Evolutionary conservation across 116 monocot species (phyloP), one percentile per base, ranked within the genome.

Genomic region (Iris pallida): DNA sequence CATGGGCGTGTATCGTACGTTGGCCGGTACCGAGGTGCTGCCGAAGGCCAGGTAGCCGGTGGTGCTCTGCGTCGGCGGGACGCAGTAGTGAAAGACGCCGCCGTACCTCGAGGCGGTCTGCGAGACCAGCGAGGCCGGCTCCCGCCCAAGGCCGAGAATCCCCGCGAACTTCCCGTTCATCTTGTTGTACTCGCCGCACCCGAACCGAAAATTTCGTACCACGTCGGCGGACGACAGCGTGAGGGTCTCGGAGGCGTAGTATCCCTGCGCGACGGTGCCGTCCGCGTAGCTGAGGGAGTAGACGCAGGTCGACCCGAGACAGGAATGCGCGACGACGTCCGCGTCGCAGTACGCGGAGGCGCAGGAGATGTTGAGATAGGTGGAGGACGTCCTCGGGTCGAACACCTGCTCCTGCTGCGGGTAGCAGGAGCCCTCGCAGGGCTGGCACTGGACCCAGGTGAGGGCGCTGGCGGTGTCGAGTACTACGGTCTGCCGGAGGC

Each of bases 391-490:
- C 4, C 68, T 16, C 13, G 94, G 90, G 51, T 85, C 81, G 77
- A 90, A 94, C 20, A 90, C 45, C 0, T 81, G 77, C 4, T 85
- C 94, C 41, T 78, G 64, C 30, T 94, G 94, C 20, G 12, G 1
- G 68, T 90, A 88, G 75, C 94, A 90, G 17, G 9, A 61, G 1
- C 55, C 55, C 17, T 12, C 12, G 57, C 94, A 94, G 3, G 94
- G 94, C 41, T 78, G n/a, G 78, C 93, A 93, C 40, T 93, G 93
- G 60, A 89, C 68, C 93, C 93, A 93, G 0, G 85, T 85, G 52
- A 90, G 30, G 61, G 84, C 83, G 65, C 94, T 94, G 49, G 90
- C 94, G 41, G 94, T 94, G 83, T 94, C 94, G 63, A 94, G 83
- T 15, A 81, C 57, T 8, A 94, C 53, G 5, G 88, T 64, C 16